A percentile compares a stretch with the other conserved stretches of the same genome.
phyloP scores from a whole-genome alignment of 352 stramenopile species.

The Globisporangium apiculatum region DNA sequence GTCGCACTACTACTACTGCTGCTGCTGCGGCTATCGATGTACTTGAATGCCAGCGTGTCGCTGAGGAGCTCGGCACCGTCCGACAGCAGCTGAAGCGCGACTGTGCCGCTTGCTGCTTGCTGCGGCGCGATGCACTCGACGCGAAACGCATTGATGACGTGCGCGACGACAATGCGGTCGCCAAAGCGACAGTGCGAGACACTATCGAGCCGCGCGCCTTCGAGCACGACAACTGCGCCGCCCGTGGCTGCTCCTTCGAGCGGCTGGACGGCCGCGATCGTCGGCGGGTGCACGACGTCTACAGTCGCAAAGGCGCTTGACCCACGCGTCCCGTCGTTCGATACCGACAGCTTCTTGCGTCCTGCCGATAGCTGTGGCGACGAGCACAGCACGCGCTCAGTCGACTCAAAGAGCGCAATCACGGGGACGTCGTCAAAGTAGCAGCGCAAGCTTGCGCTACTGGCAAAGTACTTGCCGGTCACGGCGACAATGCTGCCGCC shows the following conservation, averaged over 20 bases:
- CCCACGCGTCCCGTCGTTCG: constrained; percentile 40
- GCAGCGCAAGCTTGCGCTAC: constrained; percentile 38
- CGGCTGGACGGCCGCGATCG: constrained; percentile 31
- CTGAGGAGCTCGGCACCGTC: constrained; percentile 33
- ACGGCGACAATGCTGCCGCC: constrained; percentile 27
- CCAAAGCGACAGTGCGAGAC: constrained; percentile 78
- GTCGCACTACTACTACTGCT: no score
- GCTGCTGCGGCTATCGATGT: constrained; percentile 16
- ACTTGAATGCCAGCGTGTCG: constrained; percentile 33
- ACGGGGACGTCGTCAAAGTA: constrained; percentile 34
- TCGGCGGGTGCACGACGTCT: constrained; percentile 40
- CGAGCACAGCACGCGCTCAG: constrained; percentile 26
- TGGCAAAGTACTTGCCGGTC: constrained; percentile 26
- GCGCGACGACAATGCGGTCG: constrained; percentile 16
- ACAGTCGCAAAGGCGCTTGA: constrained; percentile 30
- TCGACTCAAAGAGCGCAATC: constrained; percentile 26
- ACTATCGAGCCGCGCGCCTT: constrained; percentile 36
- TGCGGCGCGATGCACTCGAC: constrained; percentile 22
- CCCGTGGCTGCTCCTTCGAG: constrained; percentile 22
- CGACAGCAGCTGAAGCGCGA: constrained; percentile 34
- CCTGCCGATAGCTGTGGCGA: constrained; percentile 23
- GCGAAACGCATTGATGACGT: constrained; percentile 22
- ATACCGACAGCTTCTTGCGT: constrained; percentile 28
- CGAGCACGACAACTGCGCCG: constrained; percentile 33
- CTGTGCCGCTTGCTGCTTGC: constrained; percentile 23